Evolutionary conservation across 208 protist species (phyloP).

Genomic region (Trypanosoma scelopori): DNA sequence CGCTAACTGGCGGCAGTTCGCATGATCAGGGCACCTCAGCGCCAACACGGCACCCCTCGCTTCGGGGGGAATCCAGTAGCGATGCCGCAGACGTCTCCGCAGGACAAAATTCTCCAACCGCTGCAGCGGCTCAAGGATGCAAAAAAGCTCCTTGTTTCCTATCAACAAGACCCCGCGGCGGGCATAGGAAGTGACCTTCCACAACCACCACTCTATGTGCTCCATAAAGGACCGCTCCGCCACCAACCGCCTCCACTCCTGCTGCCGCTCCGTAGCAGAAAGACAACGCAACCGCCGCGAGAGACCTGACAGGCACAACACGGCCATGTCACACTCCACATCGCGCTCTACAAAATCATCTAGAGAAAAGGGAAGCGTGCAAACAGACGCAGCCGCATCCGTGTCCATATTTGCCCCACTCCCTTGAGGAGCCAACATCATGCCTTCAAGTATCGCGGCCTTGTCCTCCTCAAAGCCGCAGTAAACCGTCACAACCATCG

Average conservation of each 20-base stretch:
- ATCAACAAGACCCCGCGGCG: conserved; percentile 62
- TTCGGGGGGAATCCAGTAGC: conserved; percentile 72
- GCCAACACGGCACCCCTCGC: conserved; percentile 53
- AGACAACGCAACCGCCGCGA: conserved; percentile 5
- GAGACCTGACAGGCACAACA: conserved; percentile 64
- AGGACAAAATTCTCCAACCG: conserved; percentile 57
- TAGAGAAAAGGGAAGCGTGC: conserved; percentile 3
- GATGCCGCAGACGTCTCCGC: conserved; percentile 40
- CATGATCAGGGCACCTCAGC: conserved; percentile 76
- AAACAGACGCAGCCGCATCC: conserved; percentile 4
- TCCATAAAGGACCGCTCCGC: conserved; percentile 43
- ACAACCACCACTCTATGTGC: conserved; percentile 77
- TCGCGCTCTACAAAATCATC: conserved; percentile 30
- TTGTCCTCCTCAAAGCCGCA: conserved; percentile 16
- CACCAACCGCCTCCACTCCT: conserved; percentile 21
- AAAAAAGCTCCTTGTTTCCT: conserved; percentile 65
- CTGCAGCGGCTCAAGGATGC: conserved; percentile 53
- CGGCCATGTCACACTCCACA: conserved; percentile 62
- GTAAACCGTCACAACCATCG: conserved; percentile 17
- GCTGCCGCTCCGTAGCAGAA: conserved; percentile 9
- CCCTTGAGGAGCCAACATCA: background rate
- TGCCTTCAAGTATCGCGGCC: conserved; percentile 19
- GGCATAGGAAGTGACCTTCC: conserved; percentile 54
- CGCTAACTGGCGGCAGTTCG: conserved; percentile 59
- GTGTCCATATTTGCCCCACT: background rate